phyloP scores from a whole-genome alignment of 169 alveolate species.

The Perkinsus olseni region DNA sequence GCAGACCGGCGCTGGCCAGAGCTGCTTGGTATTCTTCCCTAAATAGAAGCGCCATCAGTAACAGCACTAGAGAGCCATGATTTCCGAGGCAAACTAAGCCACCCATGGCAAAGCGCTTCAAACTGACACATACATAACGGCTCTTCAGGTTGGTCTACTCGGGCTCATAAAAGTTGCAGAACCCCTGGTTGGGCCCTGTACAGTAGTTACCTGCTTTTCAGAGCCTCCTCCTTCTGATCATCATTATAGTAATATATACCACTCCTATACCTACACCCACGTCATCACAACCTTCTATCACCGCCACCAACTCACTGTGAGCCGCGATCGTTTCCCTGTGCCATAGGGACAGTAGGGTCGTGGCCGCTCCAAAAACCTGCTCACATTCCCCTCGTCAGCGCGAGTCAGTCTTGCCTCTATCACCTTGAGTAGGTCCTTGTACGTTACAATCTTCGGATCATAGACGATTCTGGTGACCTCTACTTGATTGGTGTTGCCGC shows the following conservation, averaged over 20 bases:
- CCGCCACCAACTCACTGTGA: constrained; percentile 20
- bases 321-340: constrained; percentile 50
- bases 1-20: background rate
- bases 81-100: too few relatives aligned
- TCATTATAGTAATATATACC: constrained; percentile 39
- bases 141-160: too few relatives aligned
- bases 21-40: background rate
- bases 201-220: constrained; percentile 6
- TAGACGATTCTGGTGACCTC: constrained; percentile 47
- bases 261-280: constrained; percentile 25
- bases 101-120: too few relatives aligned
- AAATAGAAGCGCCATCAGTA: background rate
- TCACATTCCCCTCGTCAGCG: too few relatives aligned
- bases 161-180: too few relatives aligned
- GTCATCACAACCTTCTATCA: background rate
- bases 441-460: constrained; percentile 24
- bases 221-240: constrained; percentile 16
- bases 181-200: too few relatives aligned
- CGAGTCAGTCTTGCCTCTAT: too few relatives aligned
- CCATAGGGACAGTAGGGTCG: constrained; percentile 43
- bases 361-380: constrained; percentile 36
- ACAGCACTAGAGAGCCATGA: background rate
- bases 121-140: too few relatives aligned
- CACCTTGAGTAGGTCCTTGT: constrained; percentile 22
- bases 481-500: constrained; percentile 51